Percentiles rank a stretch among this genome's conserved stretches.
phyloP scores from a whole-genome alignment of 2,329 filamentous ascomycete species.

The Whalleya microplaca region DNA sequence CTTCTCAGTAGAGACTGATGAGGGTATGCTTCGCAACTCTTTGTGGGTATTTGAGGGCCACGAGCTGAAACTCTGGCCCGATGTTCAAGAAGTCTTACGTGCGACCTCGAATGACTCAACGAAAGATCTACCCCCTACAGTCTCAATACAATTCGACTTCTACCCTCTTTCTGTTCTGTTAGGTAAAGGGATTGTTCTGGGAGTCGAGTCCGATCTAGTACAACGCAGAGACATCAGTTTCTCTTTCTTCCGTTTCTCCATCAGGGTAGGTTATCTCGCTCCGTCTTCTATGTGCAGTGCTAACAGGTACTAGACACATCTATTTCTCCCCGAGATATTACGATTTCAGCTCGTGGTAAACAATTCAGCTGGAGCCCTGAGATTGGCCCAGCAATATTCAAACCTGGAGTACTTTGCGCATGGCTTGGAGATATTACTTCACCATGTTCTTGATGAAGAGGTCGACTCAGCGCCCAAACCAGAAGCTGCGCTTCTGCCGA shows the following conservation, averaged over 20 bases:
- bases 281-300: background rate
- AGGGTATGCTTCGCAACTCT: conserved; percentile 73
- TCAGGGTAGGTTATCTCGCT: conserved; percentile 67
- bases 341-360: conserved; percentile 77
- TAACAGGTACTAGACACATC: conserved; percentile 68
- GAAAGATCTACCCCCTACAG: conserved; percentile 72
- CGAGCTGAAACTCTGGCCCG: conserved; percentile 85
- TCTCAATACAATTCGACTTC: conserved; percentile 87
- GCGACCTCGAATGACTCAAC: conserved; percentile 67
- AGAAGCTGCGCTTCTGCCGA: conserved; percentile 66
- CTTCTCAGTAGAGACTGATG: conserved; percentile 40
- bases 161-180: conserved; percentile 88
- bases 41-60: conserved; percentile 93
- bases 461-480: conserved; percentile 72
- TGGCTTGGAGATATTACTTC: conserved; percentile 86
- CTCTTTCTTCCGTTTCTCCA: conserved; percentile 84
- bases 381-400: conserved; percentile 83
- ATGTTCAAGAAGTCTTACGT: conserved; percentile 81
- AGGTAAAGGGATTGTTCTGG: conserved; percentile 88
- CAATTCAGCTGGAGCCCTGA: conserved; percentile 78
- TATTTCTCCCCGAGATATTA: conserved; percentile 88
- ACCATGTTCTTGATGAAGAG: conserved; percentile 92
- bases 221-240: conserved; percentile 91
- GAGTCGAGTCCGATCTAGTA: conserved; percentile 90
- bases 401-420: conserved; percentile 91